Evolutionary conservation across 805 yeast species (phyloP), one percentile per base, ranked within the genome.

Genomic region (Candida hungchunana): DNA sequence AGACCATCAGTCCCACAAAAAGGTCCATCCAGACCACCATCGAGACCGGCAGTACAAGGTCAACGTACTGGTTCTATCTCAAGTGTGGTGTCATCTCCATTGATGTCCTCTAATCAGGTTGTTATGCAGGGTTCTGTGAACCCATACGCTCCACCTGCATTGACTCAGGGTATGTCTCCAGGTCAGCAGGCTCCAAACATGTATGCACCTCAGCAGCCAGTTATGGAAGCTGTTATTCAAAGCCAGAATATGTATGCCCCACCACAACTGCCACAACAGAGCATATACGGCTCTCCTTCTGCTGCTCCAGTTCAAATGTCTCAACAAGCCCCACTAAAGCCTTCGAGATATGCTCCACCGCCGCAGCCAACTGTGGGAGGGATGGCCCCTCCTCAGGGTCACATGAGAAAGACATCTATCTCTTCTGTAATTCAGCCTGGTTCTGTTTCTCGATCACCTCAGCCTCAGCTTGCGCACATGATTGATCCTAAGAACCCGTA

Each of bases 381-480:
- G 24, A 10, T 17, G n/a, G 26, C 23, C 5, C 23, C 36, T 13
- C 25, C 29, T 3, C 36, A 26, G 11, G 34, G 32, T 18, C 32
- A 26, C 3, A 7, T 19, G 6, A 27, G 25, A 22, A 18, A 14
- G n/a, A 25, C 32, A 19, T 29, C 36, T 9, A 11, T 21, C 15
- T n/a, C 29, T 4, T 23, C 19, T 11, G n/a, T n/a, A n/a, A n/a
- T n/a, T n/a, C n/a, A n/a, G n/a, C 18, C 15, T 16, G 25, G 18
- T 23, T 29, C 14, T 21, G 12, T 20, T 4, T n/a, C 25, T 11
- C 31, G 14, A 9, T 18, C 32, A 18, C 36, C 34, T 15, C 39
- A 34, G 18, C 39, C 42, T 8, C 38, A 38, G 14, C n/a, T 38
- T 15, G 15, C 38, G n/a, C 35, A 31, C 12, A 38, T 31, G 26